Base-by-base conservation (phyloP, 225 moss, liverwort and hornwort species). In the Climacium dendroides region DNA sequence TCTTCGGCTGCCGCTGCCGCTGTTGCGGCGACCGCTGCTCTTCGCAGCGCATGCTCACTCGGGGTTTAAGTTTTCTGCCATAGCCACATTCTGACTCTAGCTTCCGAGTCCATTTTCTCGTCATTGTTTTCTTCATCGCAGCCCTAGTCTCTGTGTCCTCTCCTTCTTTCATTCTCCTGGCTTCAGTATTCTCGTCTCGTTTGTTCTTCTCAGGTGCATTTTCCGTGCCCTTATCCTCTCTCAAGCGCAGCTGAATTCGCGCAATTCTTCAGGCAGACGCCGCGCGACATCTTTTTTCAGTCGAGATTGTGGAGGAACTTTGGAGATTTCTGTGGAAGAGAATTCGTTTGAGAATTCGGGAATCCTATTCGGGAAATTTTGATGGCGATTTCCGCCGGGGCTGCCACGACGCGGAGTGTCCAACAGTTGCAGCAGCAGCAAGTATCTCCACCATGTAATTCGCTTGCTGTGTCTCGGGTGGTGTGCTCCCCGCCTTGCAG, bases 311-410 rank as follows among this genome's bases (percentile, higher is more conserved):
- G 74, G 66, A 79, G 48, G 84, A 61, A 35, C 13, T 69, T 55
- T 29, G 63, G 63, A 62, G 47, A 39, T 39, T 25, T 8, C 43
- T 34, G 66, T 57, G 55, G 43, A 78, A 34, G 89, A 55, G 73
- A 85, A 53, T 69, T n/a, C 6, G 20, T 65, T 73, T 85, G 73
- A n/a, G 37, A 37, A 62, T 80, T 61, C 32, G 15, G 30, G 61
- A 43, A 13, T 41, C 57, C 30, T 30, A 57, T 55, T 55, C 6
- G 11, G 37, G 78, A 26, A n/a, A 16, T 78, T 26, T 82, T 25
- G 53, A 92, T 92, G 92, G 92, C 92, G 90, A 74, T 90, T 74
- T 83, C 80, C 59, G 41, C 79, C 19, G 92, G 90, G 69, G 79
- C 85, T 72, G 87, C 85, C 39, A 86, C 86, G 83, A 87, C 87